Base-by-base conservation (phyloP, 176 grass and related monocot genomes). In the Paspalum notatum region DNA sequence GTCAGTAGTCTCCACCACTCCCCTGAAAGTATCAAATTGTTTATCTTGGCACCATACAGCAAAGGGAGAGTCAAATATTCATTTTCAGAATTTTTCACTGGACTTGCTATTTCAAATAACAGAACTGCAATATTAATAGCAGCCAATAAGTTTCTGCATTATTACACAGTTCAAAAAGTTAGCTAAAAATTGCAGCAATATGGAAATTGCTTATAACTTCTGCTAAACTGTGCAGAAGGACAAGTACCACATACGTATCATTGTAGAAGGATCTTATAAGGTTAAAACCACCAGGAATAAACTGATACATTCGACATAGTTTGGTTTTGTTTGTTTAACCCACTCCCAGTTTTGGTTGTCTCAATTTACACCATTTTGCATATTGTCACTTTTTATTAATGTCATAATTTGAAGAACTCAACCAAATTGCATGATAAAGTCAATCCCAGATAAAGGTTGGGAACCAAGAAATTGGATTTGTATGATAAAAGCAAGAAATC, bases 1-100 rank as follows among this genome's bases (percentile, higher is more conserved):
- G 93, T 95, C 55, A 95, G 52, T 64, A 95, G 81, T 74, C 93
- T 85, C 93, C 93, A 95, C 93, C 93, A 95, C 74, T 95, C 93
- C 43, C 93, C 93, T 18, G 86, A 86, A 77, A 95, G 87, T 79
- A 95, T 95, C 60, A 95, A 62, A 54, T 90, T 83, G 64, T 95
- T 95, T 70, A 95, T 85, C 84, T 95, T 95, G 37, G 87, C 89
- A 68, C 93, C 93, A 80, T 95, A 95, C 51, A 95, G 80, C 44
- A 95, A 76, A 65, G 93, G 93, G 21, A 95, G 78, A 18, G 93
- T 90, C 17, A 92, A 66, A 64, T 87, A 77, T 66, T 95, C 93
- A 47, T 92, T 61, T 83, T 90, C 87, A 44, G 75, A 67, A 84
- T 66, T 79, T 75, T 79, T 95, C 48, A 95, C 80, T 74, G 93